Percentiles rank a stretch among this genome's conserved stretches.
phyloP scores from a whole-genome alignment of 2,329 filamentous ascomycete genomes.

The Botryotinia calthae region DNA sequence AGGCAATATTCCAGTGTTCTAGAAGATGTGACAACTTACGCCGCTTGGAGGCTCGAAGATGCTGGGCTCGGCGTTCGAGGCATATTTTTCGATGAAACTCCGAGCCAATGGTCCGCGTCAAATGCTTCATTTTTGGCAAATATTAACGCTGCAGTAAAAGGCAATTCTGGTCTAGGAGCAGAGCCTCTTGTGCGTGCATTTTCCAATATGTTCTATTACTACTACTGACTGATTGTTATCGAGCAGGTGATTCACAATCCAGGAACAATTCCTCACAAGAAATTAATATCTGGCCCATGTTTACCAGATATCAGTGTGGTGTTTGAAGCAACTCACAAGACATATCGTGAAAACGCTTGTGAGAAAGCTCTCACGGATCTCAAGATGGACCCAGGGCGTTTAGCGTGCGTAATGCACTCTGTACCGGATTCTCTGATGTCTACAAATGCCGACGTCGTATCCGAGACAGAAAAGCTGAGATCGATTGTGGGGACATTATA shows the following conservation, averaged over 20 bases:
- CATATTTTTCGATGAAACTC: constrained; percentile 29
- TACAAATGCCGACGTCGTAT: constrained; percentile 9
- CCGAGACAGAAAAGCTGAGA: constrained; percentile 8
- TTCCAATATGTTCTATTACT: neutral
- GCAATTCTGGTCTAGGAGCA: constrained; percentile 13
- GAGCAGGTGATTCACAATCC: constrained; percentile 26
- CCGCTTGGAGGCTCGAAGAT: constrained; percentile 23
- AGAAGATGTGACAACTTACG: constrained; percentile 24
- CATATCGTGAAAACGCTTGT: constrained; percentile 8
- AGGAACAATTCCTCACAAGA: constrained; percentile 22
- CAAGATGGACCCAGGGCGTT: constrained; percentile 8
- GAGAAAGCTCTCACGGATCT: constrained; percentile 17
- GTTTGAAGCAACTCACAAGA: constrained; percentile 18
- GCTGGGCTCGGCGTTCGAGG: constrained; percentile 22
- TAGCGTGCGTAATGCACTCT: constrained; percentile 21
- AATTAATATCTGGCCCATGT: constrained; percentile 17
- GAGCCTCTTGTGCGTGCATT: constrained; percentile 22
- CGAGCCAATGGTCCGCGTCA: constrained; percentile 20
- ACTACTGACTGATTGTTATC: neutral
- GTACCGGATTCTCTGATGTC: constrained; percentile 15
- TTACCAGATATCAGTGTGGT: constrained; percentile 24
- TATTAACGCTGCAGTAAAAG: constrained; percentile 20
- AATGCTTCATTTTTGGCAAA: constrained; percentile 20
- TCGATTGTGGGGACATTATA: constrained; percentile 2
- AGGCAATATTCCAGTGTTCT: constrained; percentile 11